Conservation (phyloP, 2,329 filamentous ascomycete genomes). For the Calonectria fujianensis region DNA sequence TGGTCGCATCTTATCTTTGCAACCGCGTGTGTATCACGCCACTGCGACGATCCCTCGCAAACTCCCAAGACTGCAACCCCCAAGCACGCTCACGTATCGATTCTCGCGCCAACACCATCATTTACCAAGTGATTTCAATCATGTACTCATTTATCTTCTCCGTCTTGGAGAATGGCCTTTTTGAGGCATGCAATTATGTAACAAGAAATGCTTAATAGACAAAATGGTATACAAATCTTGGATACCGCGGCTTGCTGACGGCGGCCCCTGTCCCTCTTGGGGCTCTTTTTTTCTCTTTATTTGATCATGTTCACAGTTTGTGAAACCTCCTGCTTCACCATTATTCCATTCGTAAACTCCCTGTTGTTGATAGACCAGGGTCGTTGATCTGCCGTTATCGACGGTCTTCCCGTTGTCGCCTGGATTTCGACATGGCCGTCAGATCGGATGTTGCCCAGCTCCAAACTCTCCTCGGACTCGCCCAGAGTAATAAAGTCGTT, state of each 20-base stretch:
- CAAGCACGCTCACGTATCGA: no score
- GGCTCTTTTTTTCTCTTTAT: not conserved
- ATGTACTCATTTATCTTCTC: conserved; percentile 17
- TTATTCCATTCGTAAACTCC: conserved; percentile 21
- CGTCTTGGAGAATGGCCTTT: not conserved
- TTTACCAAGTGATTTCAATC: not conserved
- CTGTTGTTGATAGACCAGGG: conserved; percentile 12
- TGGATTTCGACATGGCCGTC: conserved; percentile 26
- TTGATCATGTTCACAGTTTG: conserved; percentile 29
- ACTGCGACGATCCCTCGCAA: not conserved
- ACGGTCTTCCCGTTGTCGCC: conserved; percentile 6
- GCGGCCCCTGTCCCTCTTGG: not conserved
- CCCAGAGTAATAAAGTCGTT: conserved; percentile 36
- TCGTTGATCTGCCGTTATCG: not conserved
- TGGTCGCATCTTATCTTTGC: not conserved
- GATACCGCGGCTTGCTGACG: not conserved
- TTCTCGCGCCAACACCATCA: no score
- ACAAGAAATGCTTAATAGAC: conserved; percentile 1
- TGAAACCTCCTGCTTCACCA: conserved; percentile 37
- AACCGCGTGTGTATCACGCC: not conserved
- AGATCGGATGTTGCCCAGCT: conserved; percentile 31
- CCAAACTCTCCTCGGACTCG: conserved; percentile 37
- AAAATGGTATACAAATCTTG: conserved; percentile 7
- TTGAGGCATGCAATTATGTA: conserved; percentile 7
- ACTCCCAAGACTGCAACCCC: no score